Percentiles rank a stretch among this genome's conserved stretches.
These are phyloP conservation scores for Candida buenavistaensis DNA, from an alignment of 1,139 yeast species.

Conservation along the genomic window DNA sequence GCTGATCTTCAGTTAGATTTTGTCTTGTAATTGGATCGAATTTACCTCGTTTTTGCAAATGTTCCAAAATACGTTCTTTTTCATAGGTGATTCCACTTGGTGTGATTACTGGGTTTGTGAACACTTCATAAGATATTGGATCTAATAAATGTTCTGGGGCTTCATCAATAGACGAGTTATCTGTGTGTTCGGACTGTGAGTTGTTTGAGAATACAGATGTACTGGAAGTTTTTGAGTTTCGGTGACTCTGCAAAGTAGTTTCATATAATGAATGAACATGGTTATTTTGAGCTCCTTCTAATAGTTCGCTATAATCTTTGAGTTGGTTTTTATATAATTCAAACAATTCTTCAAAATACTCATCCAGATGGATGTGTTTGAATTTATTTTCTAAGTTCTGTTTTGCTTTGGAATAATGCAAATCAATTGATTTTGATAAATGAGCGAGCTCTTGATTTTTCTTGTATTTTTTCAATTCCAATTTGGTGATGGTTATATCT, in stretches of 20 bases:
- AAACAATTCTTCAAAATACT: slow-evolving; percentile 18
- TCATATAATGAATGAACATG: slow-evolving; percentile 17
- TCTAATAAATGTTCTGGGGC: slow-evolving; percentile 47
- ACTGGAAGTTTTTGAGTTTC: slow-evolving; percentile 6
- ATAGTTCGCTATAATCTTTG: slow-evolving; percentile 20
- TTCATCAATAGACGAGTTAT: slow-evolving; percentile 18
- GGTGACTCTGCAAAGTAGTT: slow-evolving; percentile 5
- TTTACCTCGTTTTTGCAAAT: slow-evolving; percentile 17
- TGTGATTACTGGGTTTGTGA: slow-evolving; percentile 49
- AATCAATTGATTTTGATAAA: slow-evolving; percentile 20
- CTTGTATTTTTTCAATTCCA: slow-evolving; percentile 21
- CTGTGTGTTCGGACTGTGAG: slow-evolving; percentile 2
- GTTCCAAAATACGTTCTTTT: slow-evolving; percentile 20
- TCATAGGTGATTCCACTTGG: slow-evolving; percentile 53
- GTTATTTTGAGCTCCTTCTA: slow-evolving; percentile 24
- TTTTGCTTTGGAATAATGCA: slow-evolving; percentile 18
- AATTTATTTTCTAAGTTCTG: slow-evolving; percentile 14
- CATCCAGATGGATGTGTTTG: slow-evolving; percentile 10
- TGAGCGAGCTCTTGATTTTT: slow-evolving; percentile 20
- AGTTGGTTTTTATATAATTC: slow-evolving; percentile 18
- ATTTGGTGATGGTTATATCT: slow-evolving; percentile 20
- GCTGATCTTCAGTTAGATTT: slow-evolving; percentile 34
- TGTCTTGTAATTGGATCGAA: slow-evolving; percentile 28
- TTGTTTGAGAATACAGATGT: slow-evolving; percentile 8
- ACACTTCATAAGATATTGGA: slow-evolving; percentile 48